phyloP scores from a whole-genome alignment of 2,329 filamentous ascomycete genomes.

The Cadophora malorum region DNA sequence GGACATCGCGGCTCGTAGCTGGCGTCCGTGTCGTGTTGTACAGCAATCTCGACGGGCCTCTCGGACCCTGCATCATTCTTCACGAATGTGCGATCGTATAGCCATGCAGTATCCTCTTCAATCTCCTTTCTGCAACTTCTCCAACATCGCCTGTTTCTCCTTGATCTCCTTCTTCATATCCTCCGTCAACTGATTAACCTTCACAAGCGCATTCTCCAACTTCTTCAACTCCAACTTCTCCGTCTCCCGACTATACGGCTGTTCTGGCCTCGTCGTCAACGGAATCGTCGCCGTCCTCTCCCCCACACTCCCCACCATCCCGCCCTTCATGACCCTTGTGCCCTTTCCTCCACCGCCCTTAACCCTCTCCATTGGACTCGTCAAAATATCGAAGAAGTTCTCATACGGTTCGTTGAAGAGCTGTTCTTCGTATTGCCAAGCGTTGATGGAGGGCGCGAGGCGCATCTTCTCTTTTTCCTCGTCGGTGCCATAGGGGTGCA shows the following conservation, averaged over 20 bases:
- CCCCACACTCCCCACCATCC: slow-evolving; percentile 51
- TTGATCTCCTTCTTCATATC: slow-evolving; percentile 36
- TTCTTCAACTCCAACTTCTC: slow-evolving; percentile 68
- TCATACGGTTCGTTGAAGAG: slow-evolving; percentile 98
- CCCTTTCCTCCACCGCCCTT: slow-evolving; percentile 63
- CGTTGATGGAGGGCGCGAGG: slow-evolving; percentile 69
- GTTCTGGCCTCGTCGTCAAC: slow-evolving; percentile 66
- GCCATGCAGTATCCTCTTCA: neutral
- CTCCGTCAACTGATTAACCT: slow-evolving; percentile 57
- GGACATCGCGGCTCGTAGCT: neutral
- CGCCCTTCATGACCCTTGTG: slow-evolving; percentile 54
- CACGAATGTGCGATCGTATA: neutral
- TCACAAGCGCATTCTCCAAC: slow-evolving; percentile 67
- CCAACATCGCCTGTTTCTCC: slow-evolving; percentile 35
- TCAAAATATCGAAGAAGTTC: slow-evolving; percentile 87
- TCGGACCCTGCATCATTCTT: neutral
- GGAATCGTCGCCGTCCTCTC: slow-evolving; percentile 80
- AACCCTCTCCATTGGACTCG: slow-evolving; percentile 62
- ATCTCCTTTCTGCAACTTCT: slow-evolving; percentile 11
- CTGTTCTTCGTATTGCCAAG: slow-evolving; percentile 90
- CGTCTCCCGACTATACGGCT: slow-evolving; percentile 76
- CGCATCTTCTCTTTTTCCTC: slow-evolving; percentile 66
- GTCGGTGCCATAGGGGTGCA: slow-evolving; percentile 90
- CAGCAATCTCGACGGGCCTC: neutral
- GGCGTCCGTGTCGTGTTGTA: neutral